Evolutionary conservation across 306 rosid genomes (phyloP).

Genomic region (Trichosanthes cucumerina): DNA sequence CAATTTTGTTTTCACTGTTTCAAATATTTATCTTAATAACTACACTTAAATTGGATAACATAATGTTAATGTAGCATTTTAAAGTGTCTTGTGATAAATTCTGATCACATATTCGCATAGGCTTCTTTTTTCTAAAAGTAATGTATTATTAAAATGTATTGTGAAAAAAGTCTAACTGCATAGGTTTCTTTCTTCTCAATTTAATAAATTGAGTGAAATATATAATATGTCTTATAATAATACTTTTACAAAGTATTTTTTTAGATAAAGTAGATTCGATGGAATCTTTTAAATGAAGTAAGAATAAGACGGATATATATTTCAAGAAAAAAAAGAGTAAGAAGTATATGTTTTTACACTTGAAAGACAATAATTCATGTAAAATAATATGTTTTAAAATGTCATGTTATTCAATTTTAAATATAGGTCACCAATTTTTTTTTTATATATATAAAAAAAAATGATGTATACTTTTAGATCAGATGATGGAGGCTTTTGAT

Average conservation of each 20-base stretch:
- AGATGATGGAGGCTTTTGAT: background rate
- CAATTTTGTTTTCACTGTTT: background rate
- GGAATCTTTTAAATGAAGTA: background rate
- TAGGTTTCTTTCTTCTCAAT: too few relatives aligned
- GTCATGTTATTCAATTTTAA: background rate
- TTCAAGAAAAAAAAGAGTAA: background rate
- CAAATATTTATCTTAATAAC: background rate
- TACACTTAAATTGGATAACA: too few relatives aligned
- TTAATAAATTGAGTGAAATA: too few relatives aligned
- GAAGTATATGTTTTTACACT: background rate
- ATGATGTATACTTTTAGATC: background rate
- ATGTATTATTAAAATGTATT: too few relatives aligned
- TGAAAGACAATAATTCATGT: background rate
- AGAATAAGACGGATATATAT: background rate
- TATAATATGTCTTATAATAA: too few relatives aligned
- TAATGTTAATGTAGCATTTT: too few relatives aligned
- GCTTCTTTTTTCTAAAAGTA: too few relatives aligned
- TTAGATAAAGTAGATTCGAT: background rate
- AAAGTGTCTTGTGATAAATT: background rate
- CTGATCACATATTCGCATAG: too few relatives aligned
- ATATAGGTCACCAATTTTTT: too few relatives aligned
- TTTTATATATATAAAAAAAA: too few relatives aligned
- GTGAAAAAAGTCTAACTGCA: too few relatives aligned
- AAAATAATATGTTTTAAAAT: background rate
- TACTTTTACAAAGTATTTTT: too few relatives aligned